Base-by-base conservation (phyloP, 2,329 filamentous ascomycete species). In the Arthroderma sp. region DNA sequence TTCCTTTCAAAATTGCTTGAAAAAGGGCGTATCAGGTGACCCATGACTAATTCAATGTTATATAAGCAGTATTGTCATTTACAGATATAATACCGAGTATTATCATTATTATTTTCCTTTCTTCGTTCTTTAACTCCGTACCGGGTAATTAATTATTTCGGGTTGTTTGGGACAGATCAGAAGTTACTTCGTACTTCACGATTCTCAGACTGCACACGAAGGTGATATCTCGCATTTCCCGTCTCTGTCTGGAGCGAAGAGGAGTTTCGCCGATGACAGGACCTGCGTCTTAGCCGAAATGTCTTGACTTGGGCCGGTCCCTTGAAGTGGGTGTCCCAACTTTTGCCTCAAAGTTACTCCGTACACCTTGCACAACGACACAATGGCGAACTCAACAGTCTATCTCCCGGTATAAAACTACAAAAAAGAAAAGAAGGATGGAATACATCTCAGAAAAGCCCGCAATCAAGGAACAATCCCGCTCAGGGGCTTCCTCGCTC, bases 141-240 rank as follows among this genome's bases (percentile, higher is more conserved):
- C 41, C 41, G 41, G 41, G 41, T 47, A 43, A 43, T 43, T 21
- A 43, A 33, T 13, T 13, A 11, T 47, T 47, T 23, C 25, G 23
- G 21, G 21, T 47, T 35, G 19, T 51, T 51, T 51, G 47, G 47
- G 47, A 51, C 47, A 33, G 15, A 51, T 51, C 47, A 51, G 47
- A 51, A 51, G 25, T 47, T 47, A 47, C 23, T 47, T 47, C 19
- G 41, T 11, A 47, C 41, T 25, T 47, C 19, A 8, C 19, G 41
- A 33, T 51, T 33, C 47, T 33, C 23, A 51, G 47, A 51, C 47
- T 9, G 8, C 44, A 28, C 9, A n/a, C 2, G 41, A 47, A 51
- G 47, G 15, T 51, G 47, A 51, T 51, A 51, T 51, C 47, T 51
- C 47, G 47, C 47, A 51, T 51, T 51, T 51, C 25, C 8, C 43